Evolutionary conservation across 306 rosid genomes (phyloP).

Genomic region (Quercus parvula): DNA sequence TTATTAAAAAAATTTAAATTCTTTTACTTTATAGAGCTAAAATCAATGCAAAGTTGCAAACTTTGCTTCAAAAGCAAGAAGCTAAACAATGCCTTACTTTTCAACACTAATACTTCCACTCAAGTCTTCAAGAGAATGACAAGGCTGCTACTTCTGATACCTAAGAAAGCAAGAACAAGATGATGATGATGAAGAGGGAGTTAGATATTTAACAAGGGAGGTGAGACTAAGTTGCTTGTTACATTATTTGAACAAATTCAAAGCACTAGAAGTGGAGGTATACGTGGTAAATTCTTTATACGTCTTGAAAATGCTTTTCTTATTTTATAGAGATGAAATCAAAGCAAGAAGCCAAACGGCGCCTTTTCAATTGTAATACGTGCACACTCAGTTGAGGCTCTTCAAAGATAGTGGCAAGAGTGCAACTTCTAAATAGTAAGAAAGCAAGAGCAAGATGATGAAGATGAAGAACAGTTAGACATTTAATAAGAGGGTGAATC

Average conservation of each 20-base stretch:
- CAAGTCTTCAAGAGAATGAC: constrained; percentile 3
- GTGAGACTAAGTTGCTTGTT: constrained; percentile 7
- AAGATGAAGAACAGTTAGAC: constrained; percentile 28
- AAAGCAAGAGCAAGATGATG: constrained; percentile 30
- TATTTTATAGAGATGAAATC: not conserved
- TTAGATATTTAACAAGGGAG: constrained; percentile 42
- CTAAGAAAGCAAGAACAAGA: constrained; percentile 27
- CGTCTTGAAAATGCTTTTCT: constrained; percentile 8
- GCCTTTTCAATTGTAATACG: constrained; percentile 19
- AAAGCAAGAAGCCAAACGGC: constrained; percentile 8
- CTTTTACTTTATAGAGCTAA: not conserved
- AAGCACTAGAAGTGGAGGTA: constrained; percentile 13
- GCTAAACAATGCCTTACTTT: constrained; percentile 16
- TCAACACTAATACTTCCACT: not conserved
- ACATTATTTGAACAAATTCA: constrained; percentile 29
- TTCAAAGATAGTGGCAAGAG: constrained; percentile 9
- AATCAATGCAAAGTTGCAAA: not conserved
- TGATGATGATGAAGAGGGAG: constrained; percentile 18
- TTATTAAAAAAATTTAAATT: constrained; percentile 1
- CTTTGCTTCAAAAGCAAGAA: constrained; percentile 2
- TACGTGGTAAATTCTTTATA: constrained; percentile 24
- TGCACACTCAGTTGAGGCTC: constrained; percentile 17
- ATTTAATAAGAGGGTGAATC: constrained; percentile 36
- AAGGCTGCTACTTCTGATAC: constrained; percentile 12
- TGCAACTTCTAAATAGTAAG: constrained; percentile 16